Conservation (phyloP, 352 stramenopile genomes). For the Phytophthora cryptogea region DNA sequence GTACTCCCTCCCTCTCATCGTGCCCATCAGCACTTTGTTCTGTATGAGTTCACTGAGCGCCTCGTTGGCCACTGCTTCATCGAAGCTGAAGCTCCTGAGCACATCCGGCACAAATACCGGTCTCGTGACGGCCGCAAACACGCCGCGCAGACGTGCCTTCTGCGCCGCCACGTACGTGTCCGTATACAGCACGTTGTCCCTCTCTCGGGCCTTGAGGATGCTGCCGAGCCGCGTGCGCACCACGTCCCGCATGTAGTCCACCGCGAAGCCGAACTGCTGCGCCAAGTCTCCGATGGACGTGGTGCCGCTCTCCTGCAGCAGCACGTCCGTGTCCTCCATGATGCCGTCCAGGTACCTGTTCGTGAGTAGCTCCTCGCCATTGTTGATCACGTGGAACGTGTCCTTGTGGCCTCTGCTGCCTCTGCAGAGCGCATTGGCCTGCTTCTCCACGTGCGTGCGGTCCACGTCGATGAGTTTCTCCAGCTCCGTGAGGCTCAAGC, state of each 20-base stretch:
- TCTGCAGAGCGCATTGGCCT: slow-evolving; percentile 52
- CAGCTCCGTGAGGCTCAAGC: slow-evolving; percentile 69
- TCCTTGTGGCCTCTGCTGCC: slow-evolving; percentile 34
- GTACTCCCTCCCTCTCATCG: slow-evolving; percentile 72
- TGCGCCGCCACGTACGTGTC: slow-evolving; percentile 73
- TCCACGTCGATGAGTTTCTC: slow-evolving; percentile 76
- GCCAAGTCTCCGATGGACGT: slow-evolving; percentile 72
- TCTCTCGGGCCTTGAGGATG: slow-evolving; percentile 66
- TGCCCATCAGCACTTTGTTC: slow-evolving; percentile 59
- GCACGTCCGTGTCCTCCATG: slow-evolving; percentile 80
- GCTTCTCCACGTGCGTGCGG: slow-evolving; percentile 68
- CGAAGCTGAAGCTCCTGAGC: slow-evolving; percentile 54
- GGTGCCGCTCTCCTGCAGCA: slow-evolving; percentile 75
- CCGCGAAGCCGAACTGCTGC: slow-evolving; percentile 80
- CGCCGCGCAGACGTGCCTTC: slow-evolving; percentile 64
- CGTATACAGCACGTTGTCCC: slow-evolving; percentile 78
- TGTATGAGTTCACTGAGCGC: slow-evolving; percentile 61
- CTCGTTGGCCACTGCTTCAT: slow-evolving; percentile 70
- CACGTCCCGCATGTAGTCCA: slow-evolving; percentile 85
- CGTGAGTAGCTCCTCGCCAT: slow-evolving; percentile 79
- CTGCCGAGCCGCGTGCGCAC: slow-evolving; percentile 61
- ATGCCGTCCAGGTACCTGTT: slow-evolving; percentile 85
- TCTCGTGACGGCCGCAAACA: slow-evolving; percentile 64
- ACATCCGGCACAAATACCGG: slow-evolving; percentile 78
- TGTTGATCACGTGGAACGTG: slow-evolving; percentile 66